Percentiles rank a stretch among this genome's conserved stretches.
phyloP scores from a whole-genome alignment of 768 basidiomycete species.

The Amylocystis lapponica region DNA sequence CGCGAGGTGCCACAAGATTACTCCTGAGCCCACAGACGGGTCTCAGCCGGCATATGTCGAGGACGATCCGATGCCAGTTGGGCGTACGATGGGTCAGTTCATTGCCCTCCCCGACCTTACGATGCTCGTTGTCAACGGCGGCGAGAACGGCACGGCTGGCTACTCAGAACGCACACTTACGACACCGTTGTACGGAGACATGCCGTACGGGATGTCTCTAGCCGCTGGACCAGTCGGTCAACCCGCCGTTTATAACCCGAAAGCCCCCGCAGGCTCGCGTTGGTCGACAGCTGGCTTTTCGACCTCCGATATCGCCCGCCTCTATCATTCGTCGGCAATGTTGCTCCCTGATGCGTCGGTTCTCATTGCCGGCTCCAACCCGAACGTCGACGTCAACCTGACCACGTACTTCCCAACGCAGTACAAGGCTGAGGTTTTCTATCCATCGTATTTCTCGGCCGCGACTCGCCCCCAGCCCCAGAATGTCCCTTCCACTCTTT shows the following conservation, averaged over 20 bases:
- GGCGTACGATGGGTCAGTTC: constrained; percentile 90
- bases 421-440: constrained; percentile 84
- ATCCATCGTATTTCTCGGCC: constrained; percentile 82
- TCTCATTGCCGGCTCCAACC: constrained; percentile 88
- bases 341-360: constrained; percentile 85
- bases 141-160: constrained; percentile 80
- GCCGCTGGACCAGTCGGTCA: constrained; percentile 74
- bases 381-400: constrained; percentile 76
- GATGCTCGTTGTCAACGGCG: constrained; percentile 81
- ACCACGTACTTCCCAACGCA: constrained; percentile 65
- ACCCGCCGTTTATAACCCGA: constrained; percentile 83
- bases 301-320: constrained; percentile 60
- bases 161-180: constrained; percentile 50
- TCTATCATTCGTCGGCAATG: constrained; percentile 93
- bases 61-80: constrained; percentile 71
- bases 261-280: constrained; percentile 59
- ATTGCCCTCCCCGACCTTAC: constrained; percentile 76
- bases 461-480: constrained; percentile 59
- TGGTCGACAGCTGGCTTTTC: constrained; percentile 67
- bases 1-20: constrained; percentile 73
- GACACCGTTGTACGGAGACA: constrained; percentile 32
- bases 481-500: constrained; percentile 66
- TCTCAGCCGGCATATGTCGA: constrained; percentile 53
- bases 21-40: constrained; percentile 75
- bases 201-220: constrained; percentile 70